phyloP scores from a whole-genome alignment of 129 eudicot species.

The sunflower (Helianthus annuus) region DNA sequence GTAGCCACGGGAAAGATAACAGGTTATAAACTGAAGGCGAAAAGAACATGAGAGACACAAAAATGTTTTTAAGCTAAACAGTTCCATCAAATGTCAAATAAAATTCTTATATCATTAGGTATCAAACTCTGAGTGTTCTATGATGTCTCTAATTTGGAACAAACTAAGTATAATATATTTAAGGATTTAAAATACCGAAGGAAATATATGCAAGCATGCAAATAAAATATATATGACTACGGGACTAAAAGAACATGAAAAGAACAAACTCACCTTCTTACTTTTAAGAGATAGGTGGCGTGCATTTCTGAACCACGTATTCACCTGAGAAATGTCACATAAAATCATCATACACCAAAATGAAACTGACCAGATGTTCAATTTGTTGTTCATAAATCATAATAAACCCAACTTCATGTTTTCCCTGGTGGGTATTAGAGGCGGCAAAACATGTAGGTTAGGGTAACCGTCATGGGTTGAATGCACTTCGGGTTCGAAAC shows the following conservation, averaged over 20 bases:
- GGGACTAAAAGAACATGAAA: conserved; percentile 1
- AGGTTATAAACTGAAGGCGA: background rate
- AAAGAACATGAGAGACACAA: background rate
- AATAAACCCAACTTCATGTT: conserved; percentile 5
- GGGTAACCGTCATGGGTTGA: background rate
- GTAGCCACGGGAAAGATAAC: background rate
- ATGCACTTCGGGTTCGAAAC: background rate
- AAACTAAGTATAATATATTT: background rate
- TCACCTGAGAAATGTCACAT: conserved; percentile 53
- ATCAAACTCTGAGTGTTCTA: background rate
- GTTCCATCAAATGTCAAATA: conserved; percentile 7
- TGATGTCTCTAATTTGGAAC: conserved; percentile 4
- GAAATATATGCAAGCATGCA: conserved; percentile 8
- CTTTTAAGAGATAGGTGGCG: conserved; percentile 86
- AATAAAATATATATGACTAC: background rate
- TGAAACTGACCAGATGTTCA: conserved; percentile 8
- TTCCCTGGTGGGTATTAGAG: background rate
- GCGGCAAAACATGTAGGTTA: background rate
- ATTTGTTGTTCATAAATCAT: conserved; percentile 7
- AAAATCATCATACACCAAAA: conserved; percentile 13
- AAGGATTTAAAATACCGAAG: background rate
- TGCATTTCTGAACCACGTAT: conserved; percentile 97
- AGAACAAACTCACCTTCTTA: conserved; percentile 62
- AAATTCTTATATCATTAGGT: background rate
- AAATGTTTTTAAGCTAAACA: background rate